Evolutionary conservation across 1,284 basidiomycete genomes (phyloP), one percentile per base, ranked within the genome.

Genomic region (Amylostereum areolatum): DNA sequence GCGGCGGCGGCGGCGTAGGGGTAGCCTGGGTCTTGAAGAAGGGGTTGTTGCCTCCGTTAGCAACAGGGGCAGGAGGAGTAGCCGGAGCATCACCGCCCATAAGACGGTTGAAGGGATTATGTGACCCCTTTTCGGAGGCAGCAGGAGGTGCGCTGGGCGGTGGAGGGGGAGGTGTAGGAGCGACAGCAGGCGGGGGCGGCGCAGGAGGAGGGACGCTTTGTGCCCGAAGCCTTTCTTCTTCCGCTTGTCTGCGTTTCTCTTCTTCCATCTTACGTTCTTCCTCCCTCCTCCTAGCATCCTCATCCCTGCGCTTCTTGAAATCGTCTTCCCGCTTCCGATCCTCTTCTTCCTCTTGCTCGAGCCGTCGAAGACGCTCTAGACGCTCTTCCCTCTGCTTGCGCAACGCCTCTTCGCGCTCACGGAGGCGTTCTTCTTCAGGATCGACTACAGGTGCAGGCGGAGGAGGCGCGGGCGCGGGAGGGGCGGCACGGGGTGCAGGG

Each of bases 291-390:
- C 73, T 68, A 25, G 80, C 81, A 51, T 73, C 72, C 62, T 88
- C 85, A 27, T 52, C 54, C 12, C 9, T n/a, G 9, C 34, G 32
- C n/a, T 40, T 43, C 32, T 44, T 49, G 33, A 41, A 28, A 58
- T 81, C 81, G 57, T 89, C 85, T 58, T 89, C 82, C 49, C 72
- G 68, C 65, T 89, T 47, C 39, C 57, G 54, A 53, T 77, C 75
- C 61, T 88, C 84, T 59, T 83, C 81, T 57, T 90, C 86, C 60
- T 90, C 82, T 53, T 73, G 68, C 64, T 92, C 87, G 4, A 92
- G 72, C 57, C 80, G 75, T 44, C 81, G 76, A 43, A 90, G 61
- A 29, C 83, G 74, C 43, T 76, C 83, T 18, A 73, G 74, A 2
- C 85, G 77, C 40, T 78, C 85, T 57, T 81, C 84, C 9, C 80